Percentiles rank a stretch among this genome's conserved stretches.
phyloP scores from a whole-genome alignment of 1,284 basidiomycete species.

The Apiotrichum sp. region DNA sequence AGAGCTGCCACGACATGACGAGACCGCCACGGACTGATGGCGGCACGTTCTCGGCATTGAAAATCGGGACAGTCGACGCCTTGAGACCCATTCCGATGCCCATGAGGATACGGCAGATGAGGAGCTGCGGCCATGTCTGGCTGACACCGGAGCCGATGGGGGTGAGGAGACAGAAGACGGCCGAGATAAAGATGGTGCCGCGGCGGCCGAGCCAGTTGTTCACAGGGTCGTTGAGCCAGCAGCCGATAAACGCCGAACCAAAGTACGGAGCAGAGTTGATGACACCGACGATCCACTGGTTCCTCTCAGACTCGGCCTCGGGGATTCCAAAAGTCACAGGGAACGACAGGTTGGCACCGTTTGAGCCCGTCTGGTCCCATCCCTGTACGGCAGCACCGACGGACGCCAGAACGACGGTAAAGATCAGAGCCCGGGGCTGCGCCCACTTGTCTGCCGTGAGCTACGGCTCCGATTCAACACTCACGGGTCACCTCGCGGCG shows the following conservation, averaged over 20 bases:
- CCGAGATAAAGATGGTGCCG: conserved; percentile 63
- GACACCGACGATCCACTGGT: conserved; percentile 66
- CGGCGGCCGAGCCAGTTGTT: conserved; percentile 59
- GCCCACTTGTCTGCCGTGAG: conserved; percentile 51
- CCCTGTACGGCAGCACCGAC: conserved; percentile 15
- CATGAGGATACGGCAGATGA: conserved; percentile 43
- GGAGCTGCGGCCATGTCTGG: conserved; percentile 55
- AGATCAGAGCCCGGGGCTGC: conserved; percentile 50
- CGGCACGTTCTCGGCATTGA: conserved; percentile 43
- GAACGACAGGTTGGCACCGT: conserved; percentile 61
- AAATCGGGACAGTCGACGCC: conserved; percentile 51
- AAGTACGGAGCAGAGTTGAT: conserved; percentile 47
- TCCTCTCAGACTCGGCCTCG: conserved; percentile 33
- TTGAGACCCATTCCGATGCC: conserved; percentile 47
- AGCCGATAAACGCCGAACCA: conserved; percentile 21
- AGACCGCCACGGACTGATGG: conserved; percentile 51
- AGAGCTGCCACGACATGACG: conserved; percentile 50
- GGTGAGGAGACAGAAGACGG: conserved; percentile 53
- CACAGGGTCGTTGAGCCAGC: conserved; percentile 67
- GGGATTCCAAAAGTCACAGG: conserved; percentile 58
- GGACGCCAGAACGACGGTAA: conserved; percentile 22
- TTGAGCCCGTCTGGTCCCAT: conserved; percentile 43
- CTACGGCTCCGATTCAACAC: neutral
- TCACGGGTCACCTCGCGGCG: conserved; percentile 52
- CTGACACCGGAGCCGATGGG: conserved; percentile 56